A percentile compares a stretch with the other conserved stretches of the same genome.
phyloP scores from a whole-genome alignment of 345 rosid genomes.

The Mangifera indica region DNA sequence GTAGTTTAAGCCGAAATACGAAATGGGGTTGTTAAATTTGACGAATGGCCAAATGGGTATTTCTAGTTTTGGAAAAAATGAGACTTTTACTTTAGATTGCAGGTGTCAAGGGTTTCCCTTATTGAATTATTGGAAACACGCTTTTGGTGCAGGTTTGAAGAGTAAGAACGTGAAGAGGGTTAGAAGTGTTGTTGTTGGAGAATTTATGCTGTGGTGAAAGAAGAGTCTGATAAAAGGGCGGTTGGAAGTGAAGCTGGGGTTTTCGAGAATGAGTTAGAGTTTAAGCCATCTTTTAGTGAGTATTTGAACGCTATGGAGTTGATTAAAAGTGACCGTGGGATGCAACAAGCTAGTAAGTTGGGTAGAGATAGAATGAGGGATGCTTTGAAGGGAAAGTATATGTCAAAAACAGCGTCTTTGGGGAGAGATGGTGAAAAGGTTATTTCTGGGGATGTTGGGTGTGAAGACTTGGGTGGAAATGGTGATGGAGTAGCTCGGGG shows the following conservation, averaged over 20 bases:
- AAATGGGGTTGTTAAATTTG: conserved; percentile 18
- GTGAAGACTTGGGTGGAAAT: too few species aligned
- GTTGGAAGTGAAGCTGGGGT: conserved; percentile 44
- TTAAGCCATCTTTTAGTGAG: conserved; percentile 74
- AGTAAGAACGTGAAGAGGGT: conserved; percentile 25
- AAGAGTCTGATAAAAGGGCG: conserved; percentile 24
- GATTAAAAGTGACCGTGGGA: conserved; percentile 48
- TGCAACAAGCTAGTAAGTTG: conserved; percentile 35
- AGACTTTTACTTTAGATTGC: conserved; percentile 19
- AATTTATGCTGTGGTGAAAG: conserved; percentile 22
- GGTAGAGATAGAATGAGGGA: conserved; percentile 20
- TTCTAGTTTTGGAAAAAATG: conserved; percentile 25
- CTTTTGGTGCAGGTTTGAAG: conserved; percentile 25
- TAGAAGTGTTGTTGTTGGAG: conserved; percentile 29
- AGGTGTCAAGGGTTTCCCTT: conserved; percentile 28
- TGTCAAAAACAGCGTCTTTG: conserved; percentile 13
- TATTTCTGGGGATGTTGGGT: not conserved
- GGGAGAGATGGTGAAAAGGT: conserved; percentile 25
- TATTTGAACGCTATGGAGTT: conserved; percentile 79
- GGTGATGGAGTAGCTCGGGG: too few species aligned
- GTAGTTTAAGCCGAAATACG: conserved; percentile 4
- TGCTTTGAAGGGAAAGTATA: conserved; percentile 22
- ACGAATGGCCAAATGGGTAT: conserved; percentile 34
- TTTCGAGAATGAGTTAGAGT: conserved; percentile 41
- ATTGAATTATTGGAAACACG: conserved; percentile 28